phyloP scores from a whole-genome alignment of 2,329 filamentous ascomycete species.

The Sporothrix curviconia region DNA sequence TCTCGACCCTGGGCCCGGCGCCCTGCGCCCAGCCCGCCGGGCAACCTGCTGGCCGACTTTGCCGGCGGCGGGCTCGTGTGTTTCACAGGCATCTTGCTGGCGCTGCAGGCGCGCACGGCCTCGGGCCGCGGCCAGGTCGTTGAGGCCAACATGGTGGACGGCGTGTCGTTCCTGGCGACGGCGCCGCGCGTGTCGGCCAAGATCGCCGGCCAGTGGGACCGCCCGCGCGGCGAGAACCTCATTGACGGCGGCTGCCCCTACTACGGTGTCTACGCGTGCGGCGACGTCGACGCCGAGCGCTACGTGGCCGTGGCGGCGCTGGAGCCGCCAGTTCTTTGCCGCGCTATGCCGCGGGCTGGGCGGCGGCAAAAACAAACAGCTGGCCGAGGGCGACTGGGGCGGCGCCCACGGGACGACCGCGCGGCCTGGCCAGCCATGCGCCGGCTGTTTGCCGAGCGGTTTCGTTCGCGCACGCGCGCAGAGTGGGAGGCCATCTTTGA shows the following conservation, averaged over 20 bases:
- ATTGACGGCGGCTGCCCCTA: neutral
- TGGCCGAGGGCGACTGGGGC: too few species aligned
- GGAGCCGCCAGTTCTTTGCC: neutral
- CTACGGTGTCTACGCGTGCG: neutral
- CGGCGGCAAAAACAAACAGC: too few species aligned
- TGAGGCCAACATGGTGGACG: slow-evolving; percentile 4
- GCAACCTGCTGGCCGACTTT: neutral
- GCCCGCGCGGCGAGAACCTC: neutral
- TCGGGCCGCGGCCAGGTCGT: neutral
- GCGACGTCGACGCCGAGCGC: neutral
- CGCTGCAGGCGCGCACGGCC: neutral
- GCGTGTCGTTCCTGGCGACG: neutral
- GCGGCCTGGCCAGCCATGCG: neutral
- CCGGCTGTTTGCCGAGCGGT: neutral
- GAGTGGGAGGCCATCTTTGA: neutral
- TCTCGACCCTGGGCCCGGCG: neutral
- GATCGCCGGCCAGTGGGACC: neutral
- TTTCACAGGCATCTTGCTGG: neutral
- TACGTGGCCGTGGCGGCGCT: neutral
- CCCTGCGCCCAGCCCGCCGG: neutral
- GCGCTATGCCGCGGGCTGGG: neutral
- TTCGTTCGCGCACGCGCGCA: neutral
- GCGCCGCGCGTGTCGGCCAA: neutral
- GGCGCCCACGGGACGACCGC: neutral
- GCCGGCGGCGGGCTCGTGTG: neutral